Base-by-base conservation (phyloP, 2,329 filamentous ascomycete species). In the Phyllachora maydis region DNA sequence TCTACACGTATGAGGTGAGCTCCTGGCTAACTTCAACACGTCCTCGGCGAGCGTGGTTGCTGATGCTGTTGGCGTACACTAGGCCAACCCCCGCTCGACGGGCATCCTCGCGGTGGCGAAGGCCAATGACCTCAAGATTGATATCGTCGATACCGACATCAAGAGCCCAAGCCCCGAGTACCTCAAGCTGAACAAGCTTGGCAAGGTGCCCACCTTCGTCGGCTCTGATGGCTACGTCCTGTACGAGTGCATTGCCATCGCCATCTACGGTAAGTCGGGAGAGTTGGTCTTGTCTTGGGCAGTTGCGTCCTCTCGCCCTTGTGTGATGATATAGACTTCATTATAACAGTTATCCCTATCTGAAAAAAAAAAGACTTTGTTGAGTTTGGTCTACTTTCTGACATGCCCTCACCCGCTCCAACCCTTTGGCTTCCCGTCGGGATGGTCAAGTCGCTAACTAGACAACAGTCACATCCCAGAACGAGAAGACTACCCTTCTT, bases 291-390 rank as follows among this genome's bases (percentile, higher is more conserved):
- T 23, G 11, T 28, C 29, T 28, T 28, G 20, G 19, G 18, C 23
- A 16, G 27, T 23, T 22, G 21, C 27, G n/a, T n/a, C 21, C 25
- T 14, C 18, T 23, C 23, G 24, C 20, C 23, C 25, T 26, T 28
- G 35, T 39, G 55, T 70, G 64, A 81, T 77, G 79, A 85, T 66
- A 38, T 54, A 61, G 72, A 75, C 56, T 61, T 61, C 58, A 59
- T n/a, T 63, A 66, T 63, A 72, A 61, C 75, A 88, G 81, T 91
- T 91, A 91, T 91, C 81, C 85, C 85, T 93, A 79, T 77, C 85
- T 88, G 78, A 93, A 90, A 47, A 31, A 40, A 30, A 24, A 31
- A 35, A 19, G 40, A 52, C 57, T 56, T 51, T 93, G 83, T 91
- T 82, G 83, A 92, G 66, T 68, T 61, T 53, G 60, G 74, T 54